These are phyloP conservation scores for Hsuehochloa calcarea DNA, from an alignment of 176 grass and related monocot species.

Conservation along the genomic window DNA sequence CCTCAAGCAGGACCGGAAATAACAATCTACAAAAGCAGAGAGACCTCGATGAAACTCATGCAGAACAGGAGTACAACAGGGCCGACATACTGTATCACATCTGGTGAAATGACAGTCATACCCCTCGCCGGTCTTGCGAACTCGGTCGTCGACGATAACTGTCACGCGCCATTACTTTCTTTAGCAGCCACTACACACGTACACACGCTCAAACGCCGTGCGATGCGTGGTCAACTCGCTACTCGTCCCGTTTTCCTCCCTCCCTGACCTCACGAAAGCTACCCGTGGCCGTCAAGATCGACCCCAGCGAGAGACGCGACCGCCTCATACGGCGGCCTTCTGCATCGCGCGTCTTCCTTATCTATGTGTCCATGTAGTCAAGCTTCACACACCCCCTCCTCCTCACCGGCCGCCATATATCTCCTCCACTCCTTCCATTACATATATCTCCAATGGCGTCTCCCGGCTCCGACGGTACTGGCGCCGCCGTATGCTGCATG, in stretches of 20 bases:
- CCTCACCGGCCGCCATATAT: too few species aligned
- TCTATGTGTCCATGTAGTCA: neutral
- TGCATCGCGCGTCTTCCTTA: neutral
- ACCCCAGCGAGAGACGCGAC: neutral
- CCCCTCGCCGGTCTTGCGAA: neutral
- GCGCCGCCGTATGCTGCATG: conserved; percentile 73
- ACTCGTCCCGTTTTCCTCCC: neutral
- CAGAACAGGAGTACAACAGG: neutral
- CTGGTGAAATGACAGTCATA: neutral
- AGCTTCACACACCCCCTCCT: neutral
- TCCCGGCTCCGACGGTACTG: neutral
- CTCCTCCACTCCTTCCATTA: neutral
- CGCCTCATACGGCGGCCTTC: neutral
- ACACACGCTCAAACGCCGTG: neutral
- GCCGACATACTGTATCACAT: neutral
- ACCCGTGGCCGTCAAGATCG: neutral
- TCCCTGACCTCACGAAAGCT: conserved; percentile 24
- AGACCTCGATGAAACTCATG: neutral
- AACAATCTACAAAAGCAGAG: neutral
- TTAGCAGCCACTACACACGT: neutral
- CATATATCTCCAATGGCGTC: neutral
- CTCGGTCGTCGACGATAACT: neutral
- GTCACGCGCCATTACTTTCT: neutral
- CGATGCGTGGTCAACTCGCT: neutral
- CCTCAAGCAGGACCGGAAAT: neutral